Base-by-base conservation (phyloP, 768 basidiomycete species). In the Hemileccinum rubropunctum region DNA sequence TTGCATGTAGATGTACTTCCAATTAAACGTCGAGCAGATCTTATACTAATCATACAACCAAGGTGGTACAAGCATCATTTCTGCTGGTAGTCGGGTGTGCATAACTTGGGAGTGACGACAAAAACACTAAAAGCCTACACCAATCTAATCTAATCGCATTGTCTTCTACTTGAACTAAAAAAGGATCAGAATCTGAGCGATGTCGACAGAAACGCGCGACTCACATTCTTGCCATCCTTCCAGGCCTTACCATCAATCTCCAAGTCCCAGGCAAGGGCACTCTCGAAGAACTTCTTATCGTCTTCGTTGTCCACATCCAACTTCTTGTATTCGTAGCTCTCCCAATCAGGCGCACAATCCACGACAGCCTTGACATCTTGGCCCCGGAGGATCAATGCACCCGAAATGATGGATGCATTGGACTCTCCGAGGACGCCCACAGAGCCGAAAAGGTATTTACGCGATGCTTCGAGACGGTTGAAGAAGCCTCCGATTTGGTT, bases 401-500 rank as follows among this genome's bases (percentile, higher is more conserved):
- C 97, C 39, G 83, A 65, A 72, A 97, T 92, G 66, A 87, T 48
- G 35, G 86, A 90, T 72, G 90, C 76, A 72, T 89, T 88, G 66
- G 76, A 45, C 61, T 73, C 71, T 65, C 97, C 95, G 51, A 95
- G 83, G 18, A 99, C 97, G 67, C 91, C 93, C 40, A 93, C 69
- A 38, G 91, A 95, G 13, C 86, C 95, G 70, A 98, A 97, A 57
- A 95, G 80, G 78, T 97, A 95, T 72, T 97, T 95, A 71, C 95
- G 87, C 20, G 94, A 93, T 10, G 84, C 97, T 75, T 98, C 97
- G 9, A 99, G 84, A 50, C 97, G 91, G 80, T 95, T 91, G 82
- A 95, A 98, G 84, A 95, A 93, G 15, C 95, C 95, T 51, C 83
- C 82, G 63, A 97, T 83, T 71, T 88, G 90, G 80, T 98, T 98